Base-by-base conservation (phyloP, 2,329 filamentous ascomycete species). In the Stagonosporopsis rhizophila region DNA sequence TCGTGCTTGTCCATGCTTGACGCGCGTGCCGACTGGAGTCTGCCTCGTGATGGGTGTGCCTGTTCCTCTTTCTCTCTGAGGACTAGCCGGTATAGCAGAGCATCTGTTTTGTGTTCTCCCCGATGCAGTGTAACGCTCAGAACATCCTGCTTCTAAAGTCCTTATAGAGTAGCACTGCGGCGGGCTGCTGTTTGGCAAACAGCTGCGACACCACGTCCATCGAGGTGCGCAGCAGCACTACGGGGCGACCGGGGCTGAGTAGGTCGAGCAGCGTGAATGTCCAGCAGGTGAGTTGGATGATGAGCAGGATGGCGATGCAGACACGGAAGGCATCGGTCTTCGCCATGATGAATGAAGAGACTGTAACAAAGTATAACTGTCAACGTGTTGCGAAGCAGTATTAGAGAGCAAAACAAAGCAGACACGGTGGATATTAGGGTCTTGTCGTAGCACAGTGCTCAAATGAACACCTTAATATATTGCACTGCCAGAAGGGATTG, bases 231-330 rank as follows among this genome's bases (percentile, higher is more conserved):
- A 67, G 47, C 15, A 73, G 23, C 6, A 59, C 59, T 15, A 62
- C 62, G 0, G 70, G 68, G 20, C 68, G 70, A 3, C 70, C 70
- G 0, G 72, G 71, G 35, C 62, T 64, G 42, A 71, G 59, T 1
- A 75, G 61, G 40, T 74, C 70, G 45, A 72, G 65, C 0, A 75
- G 59, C 1, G 68, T 70, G 1, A 74, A 53, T 35, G 62, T 45
- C 72, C 72, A 75, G 61, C 67, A 71, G 12, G 65, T 61, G 19
- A 67, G 55, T 56, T 75, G 71, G 32, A 74, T 54, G 19, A 65
- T 44, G 37, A 74, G 66, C 11, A 75, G 68, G 38, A 73, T 55
- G 34, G 61, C 58, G 50, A 75, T 67, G 62, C 63, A 67, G 41
- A 64, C 27, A 40, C 69, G 69, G 58, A 74, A 67, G 1, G 69